Conservation (phyloP, 225 moss, liverwort and hornwort genomes). For the Bryum argenteum region DNA sequence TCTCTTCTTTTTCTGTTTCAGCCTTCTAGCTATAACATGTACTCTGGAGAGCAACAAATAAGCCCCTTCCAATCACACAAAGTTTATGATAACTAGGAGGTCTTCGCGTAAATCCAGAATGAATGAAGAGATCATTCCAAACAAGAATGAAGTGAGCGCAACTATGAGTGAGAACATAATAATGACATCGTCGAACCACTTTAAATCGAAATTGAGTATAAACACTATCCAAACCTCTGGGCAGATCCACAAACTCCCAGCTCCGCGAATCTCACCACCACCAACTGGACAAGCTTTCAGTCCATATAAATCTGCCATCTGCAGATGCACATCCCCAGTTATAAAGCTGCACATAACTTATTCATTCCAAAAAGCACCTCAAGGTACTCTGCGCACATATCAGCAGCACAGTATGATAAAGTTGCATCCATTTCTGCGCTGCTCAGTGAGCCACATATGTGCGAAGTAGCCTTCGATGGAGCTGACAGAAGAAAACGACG, state of each 20-base stretch:
- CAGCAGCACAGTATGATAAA: constrained; percentile 9
- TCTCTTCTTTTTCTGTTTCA: constrained; percentile 16
- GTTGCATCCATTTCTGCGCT: constrained; percentile 7
- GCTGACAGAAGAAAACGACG: constrained; percentile 14
- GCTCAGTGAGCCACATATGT: constrained; percentile 10
- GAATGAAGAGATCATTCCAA: no score
- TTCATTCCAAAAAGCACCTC: constrained; percentile 4
- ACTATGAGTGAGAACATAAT: constrained; percentile 16
- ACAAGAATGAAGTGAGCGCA: not conserved
- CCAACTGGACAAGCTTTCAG: constrained; percentile 86
- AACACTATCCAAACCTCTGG: constrained; percentile 75
- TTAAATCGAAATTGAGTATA: constrained; percentile 15
- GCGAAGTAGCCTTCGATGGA: not conserved
- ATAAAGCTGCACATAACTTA: constrained; percentile 16
- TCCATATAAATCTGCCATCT: constrained; percentile 98
- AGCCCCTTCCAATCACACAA: not conserved
- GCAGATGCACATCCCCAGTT: constrained; percentile 29
- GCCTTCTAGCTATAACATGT: constrained; percentile 12
- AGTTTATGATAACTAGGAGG: not conserved
- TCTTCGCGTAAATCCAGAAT: constrained; percentile 15
- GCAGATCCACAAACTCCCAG: constrained; percentile 94
- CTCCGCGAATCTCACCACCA: constrained; percentile 97
- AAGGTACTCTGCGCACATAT: constrained; percentile 8
- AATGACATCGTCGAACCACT: not conserved
- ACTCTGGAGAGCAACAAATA: not conserved